Evolutionary conservation across 106 monocot species (phyloP), one percentile per base, ranked within the genome.

Genomic region (Dendrobium catenatum): DNA sequence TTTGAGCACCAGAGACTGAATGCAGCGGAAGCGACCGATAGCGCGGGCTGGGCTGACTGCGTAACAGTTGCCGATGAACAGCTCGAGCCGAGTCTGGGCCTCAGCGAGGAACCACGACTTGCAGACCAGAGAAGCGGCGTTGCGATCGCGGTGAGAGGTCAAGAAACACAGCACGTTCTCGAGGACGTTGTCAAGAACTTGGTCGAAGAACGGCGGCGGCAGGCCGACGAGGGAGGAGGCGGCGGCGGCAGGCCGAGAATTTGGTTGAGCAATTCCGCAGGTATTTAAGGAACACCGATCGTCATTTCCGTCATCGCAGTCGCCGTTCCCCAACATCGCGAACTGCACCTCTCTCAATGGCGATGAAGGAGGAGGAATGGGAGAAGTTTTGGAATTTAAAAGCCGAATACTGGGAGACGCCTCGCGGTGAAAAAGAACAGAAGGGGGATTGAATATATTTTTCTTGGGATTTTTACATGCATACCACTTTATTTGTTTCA

Each of bases 21-120:
- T 74, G 43, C 55, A 5, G 5, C 68, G 76, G 88, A 95, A 95
- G 40, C 95, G 82, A 26, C 78, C 85, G n/a, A 83, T 33, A 24
- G 81, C 86, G 24, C 86, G 83, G 43, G 16, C 67, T 6, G 95
- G 95, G 31, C 83, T 80, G 49, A 95, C 89, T n/a, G 95, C 86
- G 80, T 95, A 95, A 85, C 93, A 93, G 89, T 95, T 95, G 1
- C 95, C 95, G 79, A 95, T 82, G 85, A 95, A 95, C 26, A 95
- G 80, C 42, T 95, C 93, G 19, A 76, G 79, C 43, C 95, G 87
- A 37, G 93, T 93, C 86, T 77, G 83, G 2, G 91, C 91, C 85
- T 95, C 95, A 16, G 88, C 91, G 24, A 76, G 81, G 82, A 82
- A 91, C 95, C 95, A 95, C 0, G 90, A 86, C 16, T 54, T 83